Evolutionary conservation across 1,284 basidiomycete species (phyloP).

Genomic region (Rhodofomes roseus): DNA sequence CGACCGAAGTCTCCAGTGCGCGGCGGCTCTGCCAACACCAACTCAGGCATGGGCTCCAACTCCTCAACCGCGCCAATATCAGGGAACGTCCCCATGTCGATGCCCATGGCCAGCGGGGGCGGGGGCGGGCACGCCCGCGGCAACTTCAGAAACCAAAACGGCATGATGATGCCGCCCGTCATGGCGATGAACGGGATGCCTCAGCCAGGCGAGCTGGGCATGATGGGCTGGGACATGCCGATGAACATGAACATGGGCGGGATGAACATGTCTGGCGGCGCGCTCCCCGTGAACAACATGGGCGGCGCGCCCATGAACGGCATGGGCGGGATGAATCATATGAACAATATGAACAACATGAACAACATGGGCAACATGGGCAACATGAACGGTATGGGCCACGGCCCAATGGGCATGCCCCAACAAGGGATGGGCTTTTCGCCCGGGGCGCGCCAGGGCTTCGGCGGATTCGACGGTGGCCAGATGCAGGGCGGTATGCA

Average conservation of each 20-base stretch:
- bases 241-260: conserved; percentile 16
- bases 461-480: conserved; percentile 7
- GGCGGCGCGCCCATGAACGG: conserved; percentile 1
- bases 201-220: conserved; percentile 18
- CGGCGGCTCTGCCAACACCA: conserved; percentile 28
- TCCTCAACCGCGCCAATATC: conserved; percentile 13
- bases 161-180: conserved; percentile 49
- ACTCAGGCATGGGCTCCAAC: conserved; percentile 12
- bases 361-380: conserved; percentile 15
- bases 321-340: conserved; percentile 19
- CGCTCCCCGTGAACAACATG: neutral
- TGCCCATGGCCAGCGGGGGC: conserved; percentile 16
- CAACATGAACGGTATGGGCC: conserved; percentile 18
- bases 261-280: conserved; percentile 7
- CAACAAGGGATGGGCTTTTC: conserved; percentile 8
- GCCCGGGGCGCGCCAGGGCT: neutral
- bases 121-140: conserved; percentile 10
- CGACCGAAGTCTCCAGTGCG: conserved; percentile 83
- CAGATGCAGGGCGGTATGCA: conserved; percentile 23
- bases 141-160: conserved; percentile 28
- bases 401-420: conserved; percentile 27
- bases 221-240: conserved; percentile 20
- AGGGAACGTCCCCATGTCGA: conserved; percentile 21
- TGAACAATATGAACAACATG: conserved; percentile 21
- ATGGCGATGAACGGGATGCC: conserved; percentile 31